Evolutionary conservation across 805 yeast genomes (phyloP).

Genomic region (Candida broadrunensis): DNA sequence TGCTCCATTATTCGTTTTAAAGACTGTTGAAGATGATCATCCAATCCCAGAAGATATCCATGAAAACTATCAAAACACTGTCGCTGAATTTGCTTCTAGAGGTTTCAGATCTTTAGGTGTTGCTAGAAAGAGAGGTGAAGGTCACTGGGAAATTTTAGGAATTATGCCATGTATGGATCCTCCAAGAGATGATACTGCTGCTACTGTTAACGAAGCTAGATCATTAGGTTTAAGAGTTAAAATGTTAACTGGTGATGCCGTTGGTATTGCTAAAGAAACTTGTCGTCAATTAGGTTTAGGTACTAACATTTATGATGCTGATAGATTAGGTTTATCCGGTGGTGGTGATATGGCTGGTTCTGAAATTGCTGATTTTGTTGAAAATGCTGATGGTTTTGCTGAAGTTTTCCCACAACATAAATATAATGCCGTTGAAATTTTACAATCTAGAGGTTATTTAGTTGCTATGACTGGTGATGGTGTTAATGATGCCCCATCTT

Average conservation of each 20-base stretch:
- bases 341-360: constrained; percentile 96
- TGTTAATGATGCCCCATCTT: constrained; percentile 97
- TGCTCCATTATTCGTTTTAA: constrained; percentile 95
- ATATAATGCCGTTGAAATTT: constrained; percentile 91
- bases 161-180: constrained; percentile 99
- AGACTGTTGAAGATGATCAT: constrained; percentile 96
- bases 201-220: constrained; percentile 90
- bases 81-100: constrained; percentile 96
- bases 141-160: constrained; percentile 97
- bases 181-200: constrained; percentile 97
- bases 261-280: constrained; percentile 97
- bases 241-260: constrained; percentile 99
- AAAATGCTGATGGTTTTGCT: constrained; percentile 97
- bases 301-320: constrained; percentile 95
- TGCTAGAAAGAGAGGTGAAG: constrained; percentile 98
- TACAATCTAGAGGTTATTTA: constrained; percentile 93
- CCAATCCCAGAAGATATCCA: constrained; percentile 92
- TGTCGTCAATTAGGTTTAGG: constrained; percentile 97
- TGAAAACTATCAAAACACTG: constrained; percentile 94
- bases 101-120: constrained; percentile 99
- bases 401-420: constrained; percentile 98
- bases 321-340: constrained; percentile 93
- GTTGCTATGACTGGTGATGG: constrained; percentile 99
- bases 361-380: constrained; percentile 95
- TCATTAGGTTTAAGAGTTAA: constrained; percentile 89